phyloP scores from a whole-genome alignment of 768 basidiomycete species.

The Crepidotus variabilis region DNA sequence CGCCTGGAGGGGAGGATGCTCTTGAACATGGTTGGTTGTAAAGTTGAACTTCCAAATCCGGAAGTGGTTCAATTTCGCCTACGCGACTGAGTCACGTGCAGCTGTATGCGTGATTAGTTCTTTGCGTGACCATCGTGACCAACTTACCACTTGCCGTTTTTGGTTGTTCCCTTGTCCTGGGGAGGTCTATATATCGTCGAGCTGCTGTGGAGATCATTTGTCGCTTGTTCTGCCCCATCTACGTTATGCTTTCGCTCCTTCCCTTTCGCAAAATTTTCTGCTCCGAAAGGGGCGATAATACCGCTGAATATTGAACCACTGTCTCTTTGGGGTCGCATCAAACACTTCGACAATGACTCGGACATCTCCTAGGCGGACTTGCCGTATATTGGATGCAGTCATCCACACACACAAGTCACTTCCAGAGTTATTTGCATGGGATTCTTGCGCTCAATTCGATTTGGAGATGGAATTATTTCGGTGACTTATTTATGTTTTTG shows the following conservation, averaged over 20 bases:
- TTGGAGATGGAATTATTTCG: neutral
- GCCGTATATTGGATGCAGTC: no score
- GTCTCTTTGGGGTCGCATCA: no score
- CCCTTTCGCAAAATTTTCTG: neutral
- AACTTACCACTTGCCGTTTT: neutral
- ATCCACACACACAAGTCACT: neutral
- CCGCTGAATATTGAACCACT: no score
- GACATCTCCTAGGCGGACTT: no score
- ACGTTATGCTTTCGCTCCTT: neutral
- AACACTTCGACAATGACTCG: no score
- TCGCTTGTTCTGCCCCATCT: neutral
- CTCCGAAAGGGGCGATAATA: neutral
- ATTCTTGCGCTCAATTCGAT: neutral
- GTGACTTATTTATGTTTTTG: neutral
- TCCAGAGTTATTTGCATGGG: neutral
- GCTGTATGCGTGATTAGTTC: no score
- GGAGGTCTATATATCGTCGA: conserved; percentile 3
- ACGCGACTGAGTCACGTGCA: conserved; percentile 28
- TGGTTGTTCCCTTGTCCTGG: conserved; percentile 2
- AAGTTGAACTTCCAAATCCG: conserved; percentile 28
- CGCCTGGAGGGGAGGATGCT: conserved; percentile 71
- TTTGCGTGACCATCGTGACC: neutral
- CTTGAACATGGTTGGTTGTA: conserved; percentile 64
- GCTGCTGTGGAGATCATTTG: neutral
- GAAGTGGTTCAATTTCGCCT: conserved; percentile 26